A percentile compares a stretch with the other conserved stretches of the same genome.
phyloP scores from a whole-genome alignment of 768 basidiomycete species.

The Butyriboletus loyo region DNA sequence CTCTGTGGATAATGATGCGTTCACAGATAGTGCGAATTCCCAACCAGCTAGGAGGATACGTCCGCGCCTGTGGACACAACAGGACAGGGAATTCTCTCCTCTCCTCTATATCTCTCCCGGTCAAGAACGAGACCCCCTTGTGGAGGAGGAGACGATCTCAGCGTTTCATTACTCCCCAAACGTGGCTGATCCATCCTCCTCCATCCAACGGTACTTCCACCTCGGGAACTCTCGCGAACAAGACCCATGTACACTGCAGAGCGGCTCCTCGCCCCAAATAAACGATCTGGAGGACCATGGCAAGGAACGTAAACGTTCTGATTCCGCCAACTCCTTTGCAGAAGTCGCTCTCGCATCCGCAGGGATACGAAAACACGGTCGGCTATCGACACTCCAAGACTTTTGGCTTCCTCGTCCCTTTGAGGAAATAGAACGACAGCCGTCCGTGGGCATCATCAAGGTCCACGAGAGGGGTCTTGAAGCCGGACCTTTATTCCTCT shows the following conservation, averaged over 20 bases:
- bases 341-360: slow-evolving; percentile 19
- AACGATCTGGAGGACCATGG: not conserved
- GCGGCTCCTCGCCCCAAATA: not conserved
- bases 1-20: not conserved
- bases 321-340: slow-evolving; percentile 14
- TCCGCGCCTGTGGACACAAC: slow-evolving; percentile 2
- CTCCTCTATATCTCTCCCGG: slow-evolving; percentile 20
- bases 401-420: slow-evolving; percentile 20
- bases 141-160: slow-evolving; percentile 4
- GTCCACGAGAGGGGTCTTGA: slow-evolving; percentile 22
- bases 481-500: slow-evolving; percentile 3
- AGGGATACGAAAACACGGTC: not conserved
- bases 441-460: not conserved
- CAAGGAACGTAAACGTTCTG: slow-evolving; percentile 5
- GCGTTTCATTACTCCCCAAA: not conserved
- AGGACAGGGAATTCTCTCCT: slow-evolving; percentile 20
- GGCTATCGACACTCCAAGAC: slow-evolving; percentile 16
- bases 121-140: not conserved
- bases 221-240: not conserved
- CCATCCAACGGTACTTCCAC: slow-evolving; percentile 1
- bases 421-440: slow-evolving; percentile 4
- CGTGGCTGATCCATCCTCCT: not conserved
- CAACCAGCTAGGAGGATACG: slow-evolving; percentile 1
- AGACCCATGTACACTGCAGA: slow-evolving; percentile 1
- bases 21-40: not conserved